Base-by-base conservation (phyloP, 2,329 filamentous ascomycete genomes). In the Stagonosporopsis cucurbitacearum region DNA sequence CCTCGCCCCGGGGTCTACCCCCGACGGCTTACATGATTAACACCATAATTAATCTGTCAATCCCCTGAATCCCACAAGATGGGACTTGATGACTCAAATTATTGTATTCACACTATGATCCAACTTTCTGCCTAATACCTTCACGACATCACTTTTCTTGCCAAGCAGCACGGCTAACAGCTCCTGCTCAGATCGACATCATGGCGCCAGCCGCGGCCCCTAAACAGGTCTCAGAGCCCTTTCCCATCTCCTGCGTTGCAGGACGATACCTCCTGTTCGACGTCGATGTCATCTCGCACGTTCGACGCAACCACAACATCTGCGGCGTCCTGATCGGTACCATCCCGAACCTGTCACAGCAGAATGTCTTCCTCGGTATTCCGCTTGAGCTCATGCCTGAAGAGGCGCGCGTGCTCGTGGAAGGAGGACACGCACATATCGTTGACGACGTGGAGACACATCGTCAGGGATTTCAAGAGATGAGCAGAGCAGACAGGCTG, bases 231-330 rank as follows among this genome's bases (percentile, higher is more conserved):
- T 63, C 73, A 15, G 82, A 86, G 66, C 86, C 85, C 11, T 84
- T 96, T 60, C 87, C 91, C 58, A 95, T 98, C 70, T 94, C 91
- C 63, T 83, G 85, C 72, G 86, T 96, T 58, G 87, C 87, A 42
- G 87, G 88, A 65, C 88, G 90, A 63, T 97, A 94, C 79, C 86
- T 97, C 58, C 82, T 99, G 65, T 98, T 97, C 81, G 92, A 96
- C 73, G 86, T 92, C 67, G 86, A 92, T 71, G 86, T 88, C 62
- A 89, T 92, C 57, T 87, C 89, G 67, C 84, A 88, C 73, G 82
- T 96, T 60, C 90, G 95, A 63, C 87, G 90, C 59, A 81, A 86
- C 67, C 85, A 96, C 79, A 88, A 91, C 73, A 92, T 96, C 67
- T 93, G 90, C 70, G 92, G 92, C 60, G 89, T 95, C 28, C 82